Base-by-base conservation (phyloP, 805 yeast genomes). In the Saccharomycopsis vini region DNA sequence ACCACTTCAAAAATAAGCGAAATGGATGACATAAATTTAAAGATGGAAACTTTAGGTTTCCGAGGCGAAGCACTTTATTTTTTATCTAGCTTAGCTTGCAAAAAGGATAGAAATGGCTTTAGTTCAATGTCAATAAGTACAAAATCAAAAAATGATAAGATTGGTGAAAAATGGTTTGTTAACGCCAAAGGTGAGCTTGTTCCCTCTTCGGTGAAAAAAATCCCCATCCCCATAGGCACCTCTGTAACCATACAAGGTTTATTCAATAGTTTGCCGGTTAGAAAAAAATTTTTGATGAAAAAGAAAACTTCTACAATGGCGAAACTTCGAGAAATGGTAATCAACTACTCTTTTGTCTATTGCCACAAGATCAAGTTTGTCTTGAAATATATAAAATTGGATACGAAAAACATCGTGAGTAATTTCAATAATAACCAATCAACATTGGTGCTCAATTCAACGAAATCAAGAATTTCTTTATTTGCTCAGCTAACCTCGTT, bases 41-140 rank as follows among this genome's bases (percentile, higher is more conserved):
- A 32, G 2, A 42, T 64, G 4, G 21, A 44, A 1, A 60, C 73
- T 0, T 58, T 68, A 42, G 78, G 79, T 0, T 73, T 68, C 47
- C 58, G 75, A 54, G 80, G 79, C 5, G 72, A 71, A 46, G 75
- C 77, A 0, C 53, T 75, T 5, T 62, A 60, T 50, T 58, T 61
- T 34, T 52, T 74, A 19, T 57, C 64, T 21, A 62, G 52, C 36
- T 45, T 62, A 20, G 42, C 40, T 19, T 41, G 46, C 18, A 47
- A 41, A 5, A 34, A 29, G 15, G 7, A 24, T 9, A 21, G 22
- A 12, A 19, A 24, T 12, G 43, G 47, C 3, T 28, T 24, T 16
- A 39, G 42, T 7, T 22, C 37, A 7, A 36, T 67, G 49, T 56
- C 57, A 33, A 54, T 69, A 0, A 51, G 51, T 7, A 58, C 68